Evolutionary conservation across 163 green algal genomes (phyloP).

Genomic region (Prototheca cutis): DNA sequence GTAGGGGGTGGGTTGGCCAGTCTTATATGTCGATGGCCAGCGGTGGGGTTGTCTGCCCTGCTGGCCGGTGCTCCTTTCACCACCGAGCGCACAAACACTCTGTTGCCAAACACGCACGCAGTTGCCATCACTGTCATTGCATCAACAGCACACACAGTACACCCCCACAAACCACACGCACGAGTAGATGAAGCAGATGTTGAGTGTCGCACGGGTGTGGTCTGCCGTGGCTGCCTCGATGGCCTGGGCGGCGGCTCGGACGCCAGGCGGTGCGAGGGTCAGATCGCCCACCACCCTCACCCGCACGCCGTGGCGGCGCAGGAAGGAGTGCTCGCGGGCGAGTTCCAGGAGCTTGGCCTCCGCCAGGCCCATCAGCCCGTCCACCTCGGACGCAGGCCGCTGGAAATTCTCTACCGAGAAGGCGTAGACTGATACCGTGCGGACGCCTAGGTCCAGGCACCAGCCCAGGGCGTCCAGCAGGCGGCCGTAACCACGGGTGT

Average conservation of each 20-base stretch:
- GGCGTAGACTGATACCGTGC: conserved; percentile 73
- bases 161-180: no score
- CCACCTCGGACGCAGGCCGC: conserved; percentile 62
- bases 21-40: not conserved
- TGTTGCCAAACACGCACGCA: not conserved
- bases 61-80: not conserved
- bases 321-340: conserved; percentile 25
- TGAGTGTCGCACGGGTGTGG: conserved; percentile 40
- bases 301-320: conserved; percentile 43
- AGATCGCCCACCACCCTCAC: conserved; percentile 75
- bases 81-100: not conserved
- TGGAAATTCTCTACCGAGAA: conserved; percentile 94
- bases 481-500: conserved; percentile 47
- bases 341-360: conserved; percentile 52
- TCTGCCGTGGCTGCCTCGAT: conserved; percentile 50
- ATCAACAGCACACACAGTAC: conserved; percentile 7
- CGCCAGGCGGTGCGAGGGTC: conserved; percentile 42
- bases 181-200: conserved; percentile 91
- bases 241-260: conserved; percentile 51
- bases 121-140: not conserved
- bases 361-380: conserved; percentile 70
- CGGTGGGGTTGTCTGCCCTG: no score
- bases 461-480: conserved; percentile 75
- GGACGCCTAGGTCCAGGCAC: conserved; percentile 80
- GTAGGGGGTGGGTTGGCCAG: not conserved